Evolutionary conservation across 164 flowering plant genomes (phyloP), one percentile per base, ranked within the genome.

Genomic region (Cinnamomum chago): DNA sequence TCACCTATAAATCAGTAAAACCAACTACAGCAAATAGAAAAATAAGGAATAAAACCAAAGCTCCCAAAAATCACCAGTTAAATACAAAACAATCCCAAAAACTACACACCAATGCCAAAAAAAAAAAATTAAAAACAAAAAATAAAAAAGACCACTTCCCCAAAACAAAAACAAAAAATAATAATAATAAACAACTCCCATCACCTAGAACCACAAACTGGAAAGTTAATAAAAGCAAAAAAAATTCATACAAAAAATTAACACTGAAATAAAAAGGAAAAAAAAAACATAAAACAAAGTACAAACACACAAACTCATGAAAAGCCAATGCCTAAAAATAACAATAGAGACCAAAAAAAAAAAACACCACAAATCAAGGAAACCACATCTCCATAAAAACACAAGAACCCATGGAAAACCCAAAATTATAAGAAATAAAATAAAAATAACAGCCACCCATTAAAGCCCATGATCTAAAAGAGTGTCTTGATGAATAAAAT

Each of bases 401-500:
- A 40, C 47, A 40, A 40, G 47, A 40, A 40, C 47, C 47, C 47
- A 40, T 9, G 10, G 11, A 40, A 40, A 40, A 40, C 11, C 47
- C 47, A 40, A 40, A 40, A 40, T 40, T 40, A 40, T 40, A 40
- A 9, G 47, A 40, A 40, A 40, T 9, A 40, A 5, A 40, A 40
- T 7, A 40, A 40, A 40, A 40, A 40, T 9, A 40, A 40, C 47
- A 9, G 47, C 7, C 47, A 40, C 47, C 47, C 47, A 40, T 40
- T 40, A 40, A 40, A 40, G 47, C 47, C 55, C 65, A 70, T 58
- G 11, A 69, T 51, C 73, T 55, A 70, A 15, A 64, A 64, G 23
- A 64, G 4, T 12, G 7, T 25, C 22, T 40, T 40, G 47, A 40
- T 9, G 47, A 23, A n/a, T 3, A 55, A 55, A 65, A 18, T 50